Conservation (phyloP, 2,329 filamentous ascomycete genomes). For the Phaeosphaeriaceae sp. region DNA sequence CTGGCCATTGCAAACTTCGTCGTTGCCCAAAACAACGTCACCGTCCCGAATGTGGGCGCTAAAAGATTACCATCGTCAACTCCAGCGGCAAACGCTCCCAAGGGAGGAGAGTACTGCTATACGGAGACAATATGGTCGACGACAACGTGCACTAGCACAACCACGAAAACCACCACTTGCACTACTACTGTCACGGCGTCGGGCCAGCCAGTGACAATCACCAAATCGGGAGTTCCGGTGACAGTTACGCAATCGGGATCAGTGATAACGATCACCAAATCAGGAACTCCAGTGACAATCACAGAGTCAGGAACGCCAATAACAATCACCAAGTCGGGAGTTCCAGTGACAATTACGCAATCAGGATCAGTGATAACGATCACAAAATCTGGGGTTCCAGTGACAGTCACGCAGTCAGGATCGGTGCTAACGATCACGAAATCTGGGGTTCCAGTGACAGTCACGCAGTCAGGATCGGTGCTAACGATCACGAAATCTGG, state of each 20-base stretch:
- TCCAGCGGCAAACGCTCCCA: not conserved
- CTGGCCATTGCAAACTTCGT: constrained; percentile 31
- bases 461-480: no score
- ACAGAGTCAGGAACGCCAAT: no score
- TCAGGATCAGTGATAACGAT: no score
- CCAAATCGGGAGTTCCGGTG: not conserved
- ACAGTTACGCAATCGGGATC: constrained; percentile 11
- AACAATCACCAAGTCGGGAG: no score
- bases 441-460: no score
- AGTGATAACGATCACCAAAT: constrained; percentile 13
- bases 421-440: no score
- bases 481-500: no score
- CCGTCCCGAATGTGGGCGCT: constrained; percentile 9
- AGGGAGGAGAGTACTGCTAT: constrained; percentile 1
- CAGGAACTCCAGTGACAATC: no score
- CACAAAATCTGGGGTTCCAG: no score
- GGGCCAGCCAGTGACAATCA: constrained; percentile 8
- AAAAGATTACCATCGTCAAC: constrained; percentile 4
- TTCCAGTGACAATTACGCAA: no score
- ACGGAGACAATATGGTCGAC: constrained; percentile 4
- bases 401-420: no score
- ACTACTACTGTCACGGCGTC: constrained; percentile 4
- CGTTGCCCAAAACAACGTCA: constrained; percentile 27
- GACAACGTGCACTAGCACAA: constrained; percentile 4
- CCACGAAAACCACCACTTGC: not conserved